phyloP scores from a whole-genome alignment of 2,329 filamentous ascomycete species.

The Pseudogymnoascus sp. region DNA sequence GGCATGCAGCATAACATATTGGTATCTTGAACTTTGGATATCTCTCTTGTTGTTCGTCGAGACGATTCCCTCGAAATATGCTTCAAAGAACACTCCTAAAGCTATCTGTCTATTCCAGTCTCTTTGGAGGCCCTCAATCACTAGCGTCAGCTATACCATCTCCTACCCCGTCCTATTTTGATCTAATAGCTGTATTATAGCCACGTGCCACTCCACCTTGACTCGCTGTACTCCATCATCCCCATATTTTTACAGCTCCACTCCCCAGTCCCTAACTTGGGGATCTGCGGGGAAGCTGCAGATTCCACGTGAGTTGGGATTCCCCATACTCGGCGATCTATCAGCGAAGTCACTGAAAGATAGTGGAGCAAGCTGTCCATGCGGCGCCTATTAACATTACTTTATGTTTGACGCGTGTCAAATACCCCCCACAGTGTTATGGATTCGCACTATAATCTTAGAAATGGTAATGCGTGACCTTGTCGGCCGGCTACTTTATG shows the following conservation, averaged over 20 bases:
- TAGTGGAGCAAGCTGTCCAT: no score
- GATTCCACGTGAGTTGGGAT: not conserved
- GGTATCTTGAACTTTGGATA: not conserved
- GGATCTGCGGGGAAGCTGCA: not conserved
- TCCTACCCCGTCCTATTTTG: not conserved
- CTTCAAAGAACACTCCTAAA: not conserved
- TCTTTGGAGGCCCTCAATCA: not conserved
- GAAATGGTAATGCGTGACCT: not conserved
- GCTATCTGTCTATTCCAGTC: not conserved
- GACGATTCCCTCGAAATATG: not conserved
- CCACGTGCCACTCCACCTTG: not conserved
- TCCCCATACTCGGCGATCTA: not conserved
- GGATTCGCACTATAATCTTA: not conserved
- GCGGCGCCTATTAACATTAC: not conserved
- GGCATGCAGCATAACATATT: not conserved
- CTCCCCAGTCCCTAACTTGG: not conserved
- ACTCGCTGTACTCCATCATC: not conserved
- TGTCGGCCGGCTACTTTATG: not conserved
- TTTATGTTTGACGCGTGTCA: not conserved
- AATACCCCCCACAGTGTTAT: not conserved
- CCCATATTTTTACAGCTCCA: not conserved
- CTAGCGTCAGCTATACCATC: not conserved
- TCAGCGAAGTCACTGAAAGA: not conserved
- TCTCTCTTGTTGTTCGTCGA: not conserved
- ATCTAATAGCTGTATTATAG: not conserved